Evolutionary conservation across 176 grass and related monocot genomes (phyloP), one percentile per base, ranked within the genome.

Genomic region (Pontederia paniculata): DNA sequence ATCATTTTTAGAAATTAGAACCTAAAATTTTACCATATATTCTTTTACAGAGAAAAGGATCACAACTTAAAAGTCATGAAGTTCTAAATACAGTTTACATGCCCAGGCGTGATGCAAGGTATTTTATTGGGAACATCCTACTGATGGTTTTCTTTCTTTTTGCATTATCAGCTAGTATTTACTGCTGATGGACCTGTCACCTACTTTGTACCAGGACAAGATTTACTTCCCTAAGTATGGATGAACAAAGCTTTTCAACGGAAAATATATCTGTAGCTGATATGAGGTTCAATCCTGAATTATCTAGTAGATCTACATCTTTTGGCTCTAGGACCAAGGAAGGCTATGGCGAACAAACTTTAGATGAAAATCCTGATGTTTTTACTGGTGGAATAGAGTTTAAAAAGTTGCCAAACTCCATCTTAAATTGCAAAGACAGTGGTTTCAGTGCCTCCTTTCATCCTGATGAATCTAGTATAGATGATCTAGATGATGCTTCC

Each of bases 251-350:
- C 72, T 50, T 83, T 48, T 79, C 80, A 46, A 41, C 23, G 31
- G 80, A 98, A 57, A 79, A 98, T 79, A 88, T 64, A 63, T 98
- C 80, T 52, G 71, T 71, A 51, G 57, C 67, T 64, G 85, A 86
- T 60, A 58, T 66, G 55, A 74, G 59, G 72, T 75, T 75, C 50
- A 89, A 95, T 71, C 63, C 67, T 70, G 93, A 88, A 18, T 59
- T 88, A 78, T 63, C 79, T 73, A 98, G 93, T 82, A 81, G 87
- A 76, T 88, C 87, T 71, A 79, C 83, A 67, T 91, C 94, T 10
- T 80, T 85, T 76, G 82, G 74, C 74, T 98, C 78, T 16, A 93
- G 87, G 74, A 23, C 78, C 42, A 77, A 70, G 18, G 45, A 74
- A 31, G 88, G 80, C 76, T 84, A 69, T 12, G 65, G 75, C 21